Base-by-base conservation (phyloP, 202 grass and related monocot species). In the Bolboschoenoplectus hybrid region DNA sequence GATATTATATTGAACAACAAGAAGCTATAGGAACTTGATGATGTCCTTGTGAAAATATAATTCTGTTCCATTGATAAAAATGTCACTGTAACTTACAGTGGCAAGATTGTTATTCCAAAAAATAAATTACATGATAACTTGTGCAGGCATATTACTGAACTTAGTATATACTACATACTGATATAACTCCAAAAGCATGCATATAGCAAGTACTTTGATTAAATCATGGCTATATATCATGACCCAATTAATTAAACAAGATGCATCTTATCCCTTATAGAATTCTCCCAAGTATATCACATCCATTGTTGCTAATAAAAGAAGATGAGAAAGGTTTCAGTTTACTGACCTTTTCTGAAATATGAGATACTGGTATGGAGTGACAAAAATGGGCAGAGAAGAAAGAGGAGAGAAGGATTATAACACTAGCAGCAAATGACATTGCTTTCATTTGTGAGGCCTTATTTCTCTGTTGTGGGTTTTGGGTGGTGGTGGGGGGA, bases 401-500 rank as follows among this genome's bases (percentile, higher is more conserved):
- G 12, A 53, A 57, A 70, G 49, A 56, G 4, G 13, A 53, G 63
- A 68, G 38, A 55, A 70, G 26, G 9, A 82, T 66, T 53, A 84
- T 35, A 45, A 68, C 56, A 34, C 44, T 68, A 71, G 47, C 64
- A 2, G 19, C 82, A 53, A 70, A 84, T n/a, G 45, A 53, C 63
- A 64, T 68, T 55, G 58, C 61, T 82, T 82, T 26, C 0, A 58
- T 58, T 58, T 36, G 9, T 53, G 7, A 52, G 41, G 17, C 16
- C 41, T 63, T 49, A 19, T 12, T 61, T 36, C 26, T 43, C 44
- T 34, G 5, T 49, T 36, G 36, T 19, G 61, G 34, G 39, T 38
- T 38, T 63, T 19, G 40, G 67, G 7, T 65, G 17, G 9, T 5
- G 11, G 6, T n/a, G n/a, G 45, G 43, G 13, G 19, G 7, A 20